Evolutionary conservation across 208 protist species (phyloP).

Genomic region (Trypanosoma cruzi): DNA sequence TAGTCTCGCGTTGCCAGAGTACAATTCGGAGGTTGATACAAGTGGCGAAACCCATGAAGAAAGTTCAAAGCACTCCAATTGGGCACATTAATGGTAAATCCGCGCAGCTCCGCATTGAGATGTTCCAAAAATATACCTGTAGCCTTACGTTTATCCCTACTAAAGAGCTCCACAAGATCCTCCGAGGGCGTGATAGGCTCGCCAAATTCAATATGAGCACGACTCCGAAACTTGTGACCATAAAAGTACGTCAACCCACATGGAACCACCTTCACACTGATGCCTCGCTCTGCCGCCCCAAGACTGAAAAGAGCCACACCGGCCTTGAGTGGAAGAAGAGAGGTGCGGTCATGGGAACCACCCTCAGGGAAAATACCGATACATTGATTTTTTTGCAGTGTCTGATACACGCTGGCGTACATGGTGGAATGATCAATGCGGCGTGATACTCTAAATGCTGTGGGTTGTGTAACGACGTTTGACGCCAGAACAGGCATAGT

Average conservation of each 20-base stretch:
- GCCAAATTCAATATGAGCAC: constrained; percentile 90
- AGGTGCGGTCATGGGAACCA: constrained; percentile 95
- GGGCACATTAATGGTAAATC: constrained; percentile 91
- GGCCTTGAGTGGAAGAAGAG: constrained; percentile 95
- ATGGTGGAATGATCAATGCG: constrained; percentile 93
- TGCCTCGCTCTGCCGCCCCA: constrained; percentile 81
- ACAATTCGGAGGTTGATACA: constrained; percentile 89
- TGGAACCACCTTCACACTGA: constrained; percentile 86
- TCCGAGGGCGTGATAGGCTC: constrained; percentile 75
- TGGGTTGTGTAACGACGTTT: constrained; percentile 43
- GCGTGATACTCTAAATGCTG: constrained; percentile 68
- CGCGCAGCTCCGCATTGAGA: constrained; percentile 76
- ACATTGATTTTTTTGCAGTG: constrained; percentile 75
- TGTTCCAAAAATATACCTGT: constrained; percentile 80
- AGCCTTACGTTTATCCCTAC: constrained; percentile 81
- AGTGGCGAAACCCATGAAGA: constrained; percentile 87
- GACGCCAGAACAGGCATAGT: constrained; percentile 63
- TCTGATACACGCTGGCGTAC: constrained; percentile 92
- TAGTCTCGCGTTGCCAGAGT: constrained; percentile 78
- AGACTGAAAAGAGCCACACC: constrained; percentile 95
- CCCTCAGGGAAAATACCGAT: constrained; percentile 97
- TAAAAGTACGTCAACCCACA: constrained; percentile 93
- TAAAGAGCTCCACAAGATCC: constrained; percentile 72
- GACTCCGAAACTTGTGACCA: constrained; percentile 92
- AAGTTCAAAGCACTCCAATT: constrained; percentile 91